phyloP scores from a whole-genome alignment of 345 rosid species.

The Eucalyptus lansdowneana region DNA sequence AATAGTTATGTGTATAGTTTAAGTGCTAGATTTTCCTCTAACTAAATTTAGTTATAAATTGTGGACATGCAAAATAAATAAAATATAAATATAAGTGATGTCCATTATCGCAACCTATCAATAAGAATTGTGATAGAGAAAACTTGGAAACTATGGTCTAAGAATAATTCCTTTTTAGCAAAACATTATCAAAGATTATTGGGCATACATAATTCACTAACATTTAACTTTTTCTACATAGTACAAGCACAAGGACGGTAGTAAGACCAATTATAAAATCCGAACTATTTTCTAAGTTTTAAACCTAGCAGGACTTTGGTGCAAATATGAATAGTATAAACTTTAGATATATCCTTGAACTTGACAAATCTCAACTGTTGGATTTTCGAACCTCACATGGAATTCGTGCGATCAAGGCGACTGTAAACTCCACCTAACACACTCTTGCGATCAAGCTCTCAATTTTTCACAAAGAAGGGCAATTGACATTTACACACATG shows the following conservation, averaged over 20 bases:
- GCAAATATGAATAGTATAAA: not conserved
- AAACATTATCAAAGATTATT: no score
- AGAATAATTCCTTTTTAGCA: no score
- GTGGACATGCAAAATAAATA: not conserved
- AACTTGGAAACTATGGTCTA: no score
- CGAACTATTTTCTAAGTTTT: not conserved
- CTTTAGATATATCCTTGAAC: not conserved
- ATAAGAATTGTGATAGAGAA: not conserved
- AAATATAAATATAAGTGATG: not conserved
- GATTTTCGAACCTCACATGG: not conserved
- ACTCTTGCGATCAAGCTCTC: rapidly evolving
- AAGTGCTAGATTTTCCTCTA: not conserved
- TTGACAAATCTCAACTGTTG: rapidly evolving
- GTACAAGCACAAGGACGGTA: rapidly evolving
- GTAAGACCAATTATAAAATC: not conserved
- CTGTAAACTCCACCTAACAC: not conserved
- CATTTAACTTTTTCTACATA: not conserved
- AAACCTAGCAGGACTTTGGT: not conserved
- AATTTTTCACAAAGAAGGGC: not conserved
- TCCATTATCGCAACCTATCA: not conserved
- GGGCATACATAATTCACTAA: not conserved
- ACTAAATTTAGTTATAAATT: not conserved
- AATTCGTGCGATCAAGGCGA: rapidly evolving
- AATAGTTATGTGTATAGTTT: not conserved
- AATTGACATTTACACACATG: rapidly evolving